Evolutionary conservation across 176 grass and related monocot genomes (phyloP).

Genomic region (Oryza officinalis): DNA sequence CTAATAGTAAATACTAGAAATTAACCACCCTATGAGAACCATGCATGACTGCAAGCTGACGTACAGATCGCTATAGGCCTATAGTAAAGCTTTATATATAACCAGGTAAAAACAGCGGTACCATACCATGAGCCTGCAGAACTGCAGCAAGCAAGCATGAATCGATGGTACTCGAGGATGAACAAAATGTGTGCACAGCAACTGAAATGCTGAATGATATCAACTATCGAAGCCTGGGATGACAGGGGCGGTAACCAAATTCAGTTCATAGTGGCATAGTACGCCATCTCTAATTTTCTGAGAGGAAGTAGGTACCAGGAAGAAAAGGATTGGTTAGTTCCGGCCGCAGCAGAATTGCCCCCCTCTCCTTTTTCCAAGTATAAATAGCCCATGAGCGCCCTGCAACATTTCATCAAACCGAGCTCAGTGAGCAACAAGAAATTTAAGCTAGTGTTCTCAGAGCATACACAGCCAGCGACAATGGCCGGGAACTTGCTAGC

Average conservation of each 20-base stretch:
- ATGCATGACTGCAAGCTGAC: too few species aligned
- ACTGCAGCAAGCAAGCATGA: neutral
- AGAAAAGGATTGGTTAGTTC: neutral
- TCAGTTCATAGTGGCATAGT: neutral
- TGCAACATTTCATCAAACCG: constrained; percentile 26
- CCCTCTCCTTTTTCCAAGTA: constrained; percentile 3
- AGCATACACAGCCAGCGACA: constrained; percentile 18
- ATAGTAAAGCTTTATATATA: too few species aligned
- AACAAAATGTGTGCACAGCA: neutral
- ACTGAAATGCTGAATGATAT: neutral
- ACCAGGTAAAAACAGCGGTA: neutral
- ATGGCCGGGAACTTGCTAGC: constrained; percentile 43
- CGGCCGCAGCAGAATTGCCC: neutral
- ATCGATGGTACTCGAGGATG: neutral
- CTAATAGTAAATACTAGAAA: too few species aligned
- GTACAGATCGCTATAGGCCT: too few species aligned
- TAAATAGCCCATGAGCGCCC: constrained; percentile 40
- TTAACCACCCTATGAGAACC: too few species aligned
- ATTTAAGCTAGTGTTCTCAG: neutral
- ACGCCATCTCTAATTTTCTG: neutral
- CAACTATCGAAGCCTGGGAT: neutral
- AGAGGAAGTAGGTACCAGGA: neutral
- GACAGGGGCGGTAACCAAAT: too few species aligned
- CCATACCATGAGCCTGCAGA: too few species aligned
- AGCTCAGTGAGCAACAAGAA: constrained; percentile 21